Evolutionary conservation across 129 eudicot genomes (phyloP).

Genomic region (Rutidosis leptorrhynchoides): DNA sequence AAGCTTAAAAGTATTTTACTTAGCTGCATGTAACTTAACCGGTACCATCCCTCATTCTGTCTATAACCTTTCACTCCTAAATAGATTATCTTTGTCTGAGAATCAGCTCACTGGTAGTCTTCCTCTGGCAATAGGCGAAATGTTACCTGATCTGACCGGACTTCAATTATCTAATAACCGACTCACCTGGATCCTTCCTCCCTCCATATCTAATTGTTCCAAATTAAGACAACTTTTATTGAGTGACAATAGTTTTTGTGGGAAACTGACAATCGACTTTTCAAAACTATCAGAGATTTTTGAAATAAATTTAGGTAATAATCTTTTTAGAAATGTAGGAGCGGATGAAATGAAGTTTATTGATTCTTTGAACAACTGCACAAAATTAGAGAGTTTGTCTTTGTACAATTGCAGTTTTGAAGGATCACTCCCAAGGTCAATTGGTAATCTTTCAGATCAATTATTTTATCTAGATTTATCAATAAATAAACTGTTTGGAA

Average conservation of each 20-base stretch:
- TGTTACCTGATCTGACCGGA: background rate
- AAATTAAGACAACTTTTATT: background rate
- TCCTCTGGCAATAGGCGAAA: background rate
- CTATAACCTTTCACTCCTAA: no score
- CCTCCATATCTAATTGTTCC: slow-evolving; percentile 12
- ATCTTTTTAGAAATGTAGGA: background rate
- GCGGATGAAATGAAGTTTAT: slow-evolving; percentile 19
- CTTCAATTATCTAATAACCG: slow-evolving; percentile 1
- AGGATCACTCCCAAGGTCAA: background rate
- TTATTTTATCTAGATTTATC: background rate
- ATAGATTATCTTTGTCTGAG: no score
- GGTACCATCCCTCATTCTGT: slow-evolving; percentile 10
- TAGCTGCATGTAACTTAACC: background rate
- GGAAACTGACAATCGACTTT: background rate
- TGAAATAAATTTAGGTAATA: background rate
- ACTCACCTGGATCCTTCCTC: slow-evolving; percentile 10
- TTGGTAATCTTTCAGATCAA: slow-evolving; percentile 11
- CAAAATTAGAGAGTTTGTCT: background rate
- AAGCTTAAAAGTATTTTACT: background rate
- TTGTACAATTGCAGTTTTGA: background rate
- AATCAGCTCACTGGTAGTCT: no score
- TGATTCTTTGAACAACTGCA: slow-evolving; percentile 6
- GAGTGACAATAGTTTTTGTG: background rate
- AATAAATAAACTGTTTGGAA: background rate
- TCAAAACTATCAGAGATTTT: background rate